These are phyloP conservation scores for Yamadazyma siamensis DNA, from an alignment of 1,139 yeast genomes.

Conservation along the genomic window DNA sequence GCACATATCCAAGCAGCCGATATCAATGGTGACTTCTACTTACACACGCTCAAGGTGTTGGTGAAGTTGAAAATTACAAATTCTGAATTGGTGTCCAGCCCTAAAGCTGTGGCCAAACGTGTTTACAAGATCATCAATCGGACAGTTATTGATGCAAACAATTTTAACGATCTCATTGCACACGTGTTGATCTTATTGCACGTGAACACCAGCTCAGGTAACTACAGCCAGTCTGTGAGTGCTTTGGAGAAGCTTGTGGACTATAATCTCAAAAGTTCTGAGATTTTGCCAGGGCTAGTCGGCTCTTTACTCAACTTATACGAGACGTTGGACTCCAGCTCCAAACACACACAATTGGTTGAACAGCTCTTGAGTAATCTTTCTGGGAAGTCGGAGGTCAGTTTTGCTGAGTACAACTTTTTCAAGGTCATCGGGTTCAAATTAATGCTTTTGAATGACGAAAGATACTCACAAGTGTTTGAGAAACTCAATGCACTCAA, in stretches of 20 bases:
- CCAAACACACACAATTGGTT: slow-evolving; percentile 22
- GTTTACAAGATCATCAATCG: slow-evolving; percentile 22
- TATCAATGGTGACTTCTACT: slow-evolving; percentile 28
- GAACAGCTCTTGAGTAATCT: slow-evolving; percentile 18
- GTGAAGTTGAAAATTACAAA: slow-evolving; percentile 25
- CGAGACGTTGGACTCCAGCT: slow-evolving; percentile 28
- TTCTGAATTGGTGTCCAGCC: slow-evolving; percentile 22
- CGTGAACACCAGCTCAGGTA: slow-evolving; percentile 33
- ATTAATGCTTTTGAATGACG: slow-evolving; percentile 30
- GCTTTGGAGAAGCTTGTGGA: slow-evolving; percentile 36
- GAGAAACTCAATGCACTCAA: slow-evolving; percentile 23
- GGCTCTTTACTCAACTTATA: slow-evolving; percentile 47
- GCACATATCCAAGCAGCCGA: slow-evolving; percentile 18
- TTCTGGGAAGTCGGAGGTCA: slow-evolving; percentile 8
- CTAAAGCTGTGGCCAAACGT: slow-evolving; percentile 18
- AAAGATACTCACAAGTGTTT: slow-evolving; percentile 30
- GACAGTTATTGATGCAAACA: slow-evolving; percentile 4
- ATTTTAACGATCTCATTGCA: slow-evolving; percentile 23
- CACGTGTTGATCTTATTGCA: slow-evolving; percentile 46
- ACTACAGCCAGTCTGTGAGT: slow-evolving; percentile 43
- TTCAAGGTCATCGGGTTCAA: slow-evolving; percentile 50
- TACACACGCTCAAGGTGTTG: slow-evolving; percentile 29
- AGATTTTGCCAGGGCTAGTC: slow-evolving; percentile 39
- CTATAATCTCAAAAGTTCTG: slow-evolving; percentile 12
- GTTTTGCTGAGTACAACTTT: slow-evolving; percentile 26